Evolutionary conservation across 2,329 filamentous ascomycete genomes (phyloP), one percentile per base, ranked within the genome.

Genomic region (Diaporthe vexans): DNA sequence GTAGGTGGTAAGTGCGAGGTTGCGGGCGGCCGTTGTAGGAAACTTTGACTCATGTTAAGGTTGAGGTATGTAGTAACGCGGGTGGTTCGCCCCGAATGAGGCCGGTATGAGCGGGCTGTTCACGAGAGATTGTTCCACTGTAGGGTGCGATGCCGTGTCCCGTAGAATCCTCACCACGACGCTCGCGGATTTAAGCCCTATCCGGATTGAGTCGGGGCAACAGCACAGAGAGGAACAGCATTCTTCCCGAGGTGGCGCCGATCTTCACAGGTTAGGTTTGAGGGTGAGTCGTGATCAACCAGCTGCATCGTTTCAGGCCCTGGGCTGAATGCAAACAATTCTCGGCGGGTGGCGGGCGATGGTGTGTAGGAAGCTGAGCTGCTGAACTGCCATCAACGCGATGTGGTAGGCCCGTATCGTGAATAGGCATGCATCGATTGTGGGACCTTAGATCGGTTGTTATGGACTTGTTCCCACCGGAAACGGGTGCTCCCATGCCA

Each of bases 401-500:
- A 17, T n/a, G 7, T 37, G 21, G 7, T 19, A 21, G 19, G 7
- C 21, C 17, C 21, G 46, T 48, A 48, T 21, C 11, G 35, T 37
- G 2, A 11, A 11, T 11, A 37, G 43, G 46, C 19, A 21, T 7
- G 19, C 19, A 8, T 59, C 8, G 3, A n/a, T 21, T 15, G 19
- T 26, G 19, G 54, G 46, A 35, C 43, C 26, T 48, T 33, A n/a
- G 9, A 4, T 33, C 19, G 61, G 43, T 11, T 15, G 19, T 11
- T 40, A 40, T 40, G 37, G 37, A 13, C 10, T 6, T 33, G 13
- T 35, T 15, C 7, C 21, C 61, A 19, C 29, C 29, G 43, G 61
- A 48, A 35, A 52, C 61, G 61, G 61, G 46, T 48, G 61, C n/a
- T 67, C 43, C 61, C 61, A 67, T 52, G 61, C 29, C 43, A 67